Percentiles rank a stretch among this genome's conserved stretches.
These are phyloP conservation scores for Carex sylvatica DNA, from an alignment of 202 grass and related monocot genomes.

Conservation along the genomic window DNA sequence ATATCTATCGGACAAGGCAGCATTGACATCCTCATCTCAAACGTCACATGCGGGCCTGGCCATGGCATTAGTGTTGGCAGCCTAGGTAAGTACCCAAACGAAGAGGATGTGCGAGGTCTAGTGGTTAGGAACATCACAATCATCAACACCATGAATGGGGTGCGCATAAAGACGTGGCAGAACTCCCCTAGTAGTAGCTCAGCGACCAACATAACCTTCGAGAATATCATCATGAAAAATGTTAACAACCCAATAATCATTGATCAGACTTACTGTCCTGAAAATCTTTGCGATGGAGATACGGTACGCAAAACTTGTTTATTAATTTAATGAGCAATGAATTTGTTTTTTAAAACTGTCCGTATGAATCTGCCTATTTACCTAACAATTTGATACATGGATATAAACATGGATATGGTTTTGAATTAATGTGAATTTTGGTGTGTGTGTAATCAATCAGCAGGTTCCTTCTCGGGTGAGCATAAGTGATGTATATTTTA, in stretches of 20 bases:
- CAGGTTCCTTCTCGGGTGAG: slow-evolving; percentile 32
- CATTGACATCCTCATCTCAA: slow-evolving; percentile 24
- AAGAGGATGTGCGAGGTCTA: slow-evolving; percentile 48
- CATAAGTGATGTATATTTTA: slow-evolving; percentile 34
- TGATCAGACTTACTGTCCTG: slow-evolving; percentile 60
- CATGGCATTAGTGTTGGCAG: slow-evolving; percentile 73
- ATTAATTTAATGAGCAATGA: too few species aligned
- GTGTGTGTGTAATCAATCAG: background rate
- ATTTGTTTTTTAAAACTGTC: too few species aligned
- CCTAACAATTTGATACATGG: too few species aligned
- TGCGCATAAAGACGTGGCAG: slow-evolving; percentile 66
- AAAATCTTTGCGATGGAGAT: background rate
- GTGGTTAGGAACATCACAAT: slow-evolving; percentile 45
- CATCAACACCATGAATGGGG: slow-evolving; percentile 39
- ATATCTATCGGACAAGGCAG: slow-evolving; percentile 64
- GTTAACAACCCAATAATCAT: slow-evolving; percentile 67
- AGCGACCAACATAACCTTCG: slow-evolving; percentile 44
- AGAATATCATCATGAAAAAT: slow-evolving; percentile 50
- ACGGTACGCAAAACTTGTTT: background rate
- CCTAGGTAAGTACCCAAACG: slow-evolving; percentile 45
- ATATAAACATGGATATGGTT: too few species aligned
- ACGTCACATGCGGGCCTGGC: slow-evolving; percentile 52
- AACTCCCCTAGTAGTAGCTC: slow-evolving; percentile 39
- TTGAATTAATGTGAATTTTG: background rate
- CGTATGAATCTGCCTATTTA: too few species aligned